Conservation (phyloP, 140 eudicot species). For the Cichorium intybus region DNA sequence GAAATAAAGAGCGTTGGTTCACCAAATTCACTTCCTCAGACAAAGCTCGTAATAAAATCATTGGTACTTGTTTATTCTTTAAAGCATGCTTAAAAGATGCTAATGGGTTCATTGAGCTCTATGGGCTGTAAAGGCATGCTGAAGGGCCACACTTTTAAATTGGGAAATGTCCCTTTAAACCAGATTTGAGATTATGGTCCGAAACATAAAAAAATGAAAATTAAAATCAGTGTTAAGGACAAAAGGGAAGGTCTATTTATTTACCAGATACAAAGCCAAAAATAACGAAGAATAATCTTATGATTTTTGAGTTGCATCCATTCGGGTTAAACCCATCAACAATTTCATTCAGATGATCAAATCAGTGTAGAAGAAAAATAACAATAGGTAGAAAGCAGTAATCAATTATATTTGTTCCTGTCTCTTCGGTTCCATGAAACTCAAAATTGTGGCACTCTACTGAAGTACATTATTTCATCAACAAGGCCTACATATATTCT, state of each 20-base stretch:
- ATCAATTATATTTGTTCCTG: too few relatives aligned
- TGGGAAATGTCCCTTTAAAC: slow-evolving; percentile 38
- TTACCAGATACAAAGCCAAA: too few relatives aligned
- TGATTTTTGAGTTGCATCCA: too few relatives aligned
- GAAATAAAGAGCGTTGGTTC: not conserved
- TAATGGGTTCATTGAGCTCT: slow-evolving; percentile 29
- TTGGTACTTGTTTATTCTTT: slow-evolving; percentile 13
- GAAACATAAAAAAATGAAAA: slow-evolving; percentile 33
- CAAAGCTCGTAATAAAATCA: slow-evolving; percentile 1
- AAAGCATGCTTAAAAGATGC: slow-evolving; percentile 25
- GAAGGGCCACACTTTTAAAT: slow-evolving; percentile 53
- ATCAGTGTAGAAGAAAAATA: too few relatives aligned
- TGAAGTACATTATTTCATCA: too few relatives aligned
- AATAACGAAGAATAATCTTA: too few relatives aligned
- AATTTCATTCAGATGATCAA: too few relatives aligned
- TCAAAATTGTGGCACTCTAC: too few relatives aligned
- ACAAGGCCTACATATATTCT: too few relatives aligned
- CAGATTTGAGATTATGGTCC: slow-evolving; percentile 70
- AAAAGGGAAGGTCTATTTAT: slow-evolving; percentile 49
- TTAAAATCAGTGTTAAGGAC: slow-evolving; percentile 32
- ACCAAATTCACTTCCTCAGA: not conserved
- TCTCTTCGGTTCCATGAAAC: too few relatives aligned
- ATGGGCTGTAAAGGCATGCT: slow-evolving; percentile 36
- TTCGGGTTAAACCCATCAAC: too few relatives aligned
- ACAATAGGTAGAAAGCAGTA: too few relatives aligned